Percentiles rank a stretch among this genome's conserved stretches.
These are phyloP conservation scores for Cyamopsis tetragonoloba DNA, from an alignment of 306 rosid genomes.

Conservation along the genomic window DNA sequence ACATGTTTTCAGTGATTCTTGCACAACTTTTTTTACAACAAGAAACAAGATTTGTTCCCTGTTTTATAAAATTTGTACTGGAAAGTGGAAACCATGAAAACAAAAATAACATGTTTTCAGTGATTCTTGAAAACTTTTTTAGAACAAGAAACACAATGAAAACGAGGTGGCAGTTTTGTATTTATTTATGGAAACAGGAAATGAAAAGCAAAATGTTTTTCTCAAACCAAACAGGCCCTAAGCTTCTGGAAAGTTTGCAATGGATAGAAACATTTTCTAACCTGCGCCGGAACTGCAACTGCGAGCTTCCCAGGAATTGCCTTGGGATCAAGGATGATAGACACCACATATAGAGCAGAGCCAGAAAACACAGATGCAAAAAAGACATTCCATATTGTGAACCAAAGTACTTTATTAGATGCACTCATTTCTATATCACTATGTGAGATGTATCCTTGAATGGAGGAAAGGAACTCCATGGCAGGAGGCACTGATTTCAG, in stretches of 20 bases:
- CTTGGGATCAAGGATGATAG: constrained; percentile 63
- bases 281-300: constrained; percentile 87
- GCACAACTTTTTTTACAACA: no score
- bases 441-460: constrained; percentile 78
- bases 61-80: no score
- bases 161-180: no score
- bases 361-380: constrained; percentile 95
- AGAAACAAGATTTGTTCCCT: no score
- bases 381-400: constrained; percentile 88
- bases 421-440: constrained; percentile 87
- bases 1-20: no score
- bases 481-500: constrained; percentile 77
- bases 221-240: no score
- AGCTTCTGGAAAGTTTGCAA: not conserved
- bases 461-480: constrained; percentile 84
- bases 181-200: no score
- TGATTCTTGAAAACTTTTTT: no score
- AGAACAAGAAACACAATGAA: no score
- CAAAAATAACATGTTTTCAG: no score
- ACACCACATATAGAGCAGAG: constrained; percentile 49
- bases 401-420: constrained; percentile 81
- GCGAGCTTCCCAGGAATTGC: constrained; percentile 71
- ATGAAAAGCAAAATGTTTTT: no score
- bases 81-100: no score
- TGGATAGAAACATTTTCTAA: constrained; percentile 36